phyloP scores from a whole-genome alignment of 768 basidiomycete species.

The Lactarius evosmus region DNA sequence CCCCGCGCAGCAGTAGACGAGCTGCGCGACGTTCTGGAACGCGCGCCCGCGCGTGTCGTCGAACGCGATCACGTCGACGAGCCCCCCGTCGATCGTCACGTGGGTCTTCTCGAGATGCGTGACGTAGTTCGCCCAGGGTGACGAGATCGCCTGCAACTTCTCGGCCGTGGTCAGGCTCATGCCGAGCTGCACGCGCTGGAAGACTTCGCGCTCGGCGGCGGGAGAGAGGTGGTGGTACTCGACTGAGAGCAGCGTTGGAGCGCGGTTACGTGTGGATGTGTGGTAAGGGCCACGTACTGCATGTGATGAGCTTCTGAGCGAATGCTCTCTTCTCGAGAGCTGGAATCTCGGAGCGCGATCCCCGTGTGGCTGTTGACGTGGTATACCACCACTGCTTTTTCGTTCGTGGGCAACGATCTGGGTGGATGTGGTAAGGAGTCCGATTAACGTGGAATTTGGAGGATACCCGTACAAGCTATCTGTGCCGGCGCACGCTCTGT shows the following conservation, averaged over 20 bases:
- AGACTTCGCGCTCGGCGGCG: constrained; percentile 70
- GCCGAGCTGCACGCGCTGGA: constrained; percentile 79
- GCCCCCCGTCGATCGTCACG: constrained; percentile 55
- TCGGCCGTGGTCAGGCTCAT: constrained; percentile 72
- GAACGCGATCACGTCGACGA: constrained; percentile 54
- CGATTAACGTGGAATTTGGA: constrained; percentile 1
- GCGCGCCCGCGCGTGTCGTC: constrained; percentile 67
- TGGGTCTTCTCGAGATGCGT: constrained; percentile 52
- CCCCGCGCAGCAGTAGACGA: constrained; percentile 64
- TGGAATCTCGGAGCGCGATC: constrained; percentile 51
- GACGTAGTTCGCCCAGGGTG: constrained; percentile 69
- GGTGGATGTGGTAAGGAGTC: background rate
- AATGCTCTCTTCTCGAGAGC: constrained; percentile 49
- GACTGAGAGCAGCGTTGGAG: constrained; percentile 42
- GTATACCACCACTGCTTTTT: constrained; percentile 66
- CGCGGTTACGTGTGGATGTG: background rate
- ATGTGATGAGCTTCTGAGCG: constrained; percentile 53
- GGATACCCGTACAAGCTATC: constrained; percentile 51
- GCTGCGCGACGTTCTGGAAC: constrained; percentile 69
- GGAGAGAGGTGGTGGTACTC: constrained; percentile 60
- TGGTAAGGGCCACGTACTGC: constrained; percentile 43
- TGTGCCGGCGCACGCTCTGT: constrained; percentile 25
- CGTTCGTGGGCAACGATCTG: constrained; percentile 54
- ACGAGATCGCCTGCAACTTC: constrained; percentile 74
- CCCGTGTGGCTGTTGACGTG: constrained; percentile 44